phyloP scores from a whole-genome alignment of 108 stramenopile species.

The Poteriospumella lacustris region DNA sequence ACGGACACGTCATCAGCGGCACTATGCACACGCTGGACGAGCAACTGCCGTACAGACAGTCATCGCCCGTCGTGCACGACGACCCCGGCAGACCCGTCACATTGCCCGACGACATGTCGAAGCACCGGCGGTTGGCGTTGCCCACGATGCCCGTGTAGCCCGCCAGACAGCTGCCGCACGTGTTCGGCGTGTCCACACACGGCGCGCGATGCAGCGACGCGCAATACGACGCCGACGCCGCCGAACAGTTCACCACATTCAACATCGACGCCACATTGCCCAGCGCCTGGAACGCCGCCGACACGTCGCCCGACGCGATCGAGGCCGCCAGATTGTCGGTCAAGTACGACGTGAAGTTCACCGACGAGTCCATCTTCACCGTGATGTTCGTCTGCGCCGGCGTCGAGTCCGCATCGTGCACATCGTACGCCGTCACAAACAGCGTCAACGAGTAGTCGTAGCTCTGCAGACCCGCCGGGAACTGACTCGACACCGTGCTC shows the following conservation, averaged over 20 bases:
- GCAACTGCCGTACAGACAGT: too few species aligned
- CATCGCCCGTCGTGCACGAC: too few species aligned
- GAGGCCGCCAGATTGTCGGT: background rate
- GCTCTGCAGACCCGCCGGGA: background rate
- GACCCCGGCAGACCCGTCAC: too few species aligned
- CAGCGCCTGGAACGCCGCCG: background rate
- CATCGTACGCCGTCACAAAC: background rate
- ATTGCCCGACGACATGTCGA: too few species aligned
- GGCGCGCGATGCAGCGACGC: background rate
- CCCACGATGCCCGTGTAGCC: background rate
- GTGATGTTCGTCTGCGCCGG: background rate
- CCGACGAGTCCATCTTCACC: background rate
- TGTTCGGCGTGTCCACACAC: conserved; percentile 12
- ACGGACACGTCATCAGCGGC: too few species aligned
- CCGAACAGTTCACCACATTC: conserved; percentile 16
- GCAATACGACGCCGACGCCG: background rate
- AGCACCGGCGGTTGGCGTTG: background rate
- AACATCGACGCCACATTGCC: background rate
- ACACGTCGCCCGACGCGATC: background rate
- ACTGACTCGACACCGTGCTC: background rate
- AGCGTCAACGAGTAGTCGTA: background rate
- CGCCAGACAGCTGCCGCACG: conserved; percentile 15
- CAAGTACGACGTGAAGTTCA: background rate
- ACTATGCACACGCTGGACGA: too few species aligned
- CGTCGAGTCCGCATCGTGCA: background rate